Conservation (phyloP, 495 filamentous ascomycete genomes). For the Podospora australis region DNA sequence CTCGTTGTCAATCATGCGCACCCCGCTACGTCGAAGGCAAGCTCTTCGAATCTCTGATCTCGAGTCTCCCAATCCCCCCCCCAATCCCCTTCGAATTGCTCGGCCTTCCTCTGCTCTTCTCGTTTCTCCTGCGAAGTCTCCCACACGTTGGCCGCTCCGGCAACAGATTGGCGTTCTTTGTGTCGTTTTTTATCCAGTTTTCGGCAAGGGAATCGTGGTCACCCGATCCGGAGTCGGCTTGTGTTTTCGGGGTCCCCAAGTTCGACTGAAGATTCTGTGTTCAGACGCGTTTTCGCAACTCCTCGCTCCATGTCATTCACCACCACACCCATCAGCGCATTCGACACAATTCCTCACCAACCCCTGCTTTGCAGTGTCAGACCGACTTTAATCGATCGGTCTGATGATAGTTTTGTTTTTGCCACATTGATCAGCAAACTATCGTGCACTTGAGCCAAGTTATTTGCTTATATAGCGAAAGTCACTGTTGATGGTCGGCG, state of each 20-base stretch:
- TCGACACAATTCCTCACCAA: slow-evolving; percentile 20
- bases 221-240: slow-evolving; percentile 1
- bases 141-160: slow-evolving; percentile 3
- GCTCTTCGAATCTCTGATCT: slow-evolving; percentile 28
- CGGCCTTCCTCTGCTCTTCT: slow-evolving; percentile 32
- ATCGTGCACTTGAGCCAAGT: neutral
- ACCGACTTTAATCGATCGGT: slow-evolving; percentile 15
- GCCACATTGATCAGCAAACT: slow-evolving; percentile 5
- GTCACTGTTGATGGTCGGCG: slow-evolving; percentile 19
- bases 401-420: slow-evolving; percentile 20
- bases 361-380: slow-evolving; percentile 26
- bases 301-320: slow-evolving; percentile 15
- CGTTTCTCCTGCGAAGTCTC: slow-evolving; percentile 23
- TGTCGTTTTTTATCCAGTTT: slow-evolving; percentile 21
- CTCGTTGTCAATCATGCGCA: slow-evolving; percentile 32
- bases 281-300: slow-evolving; percentile 22
- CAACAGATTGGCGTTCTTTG: slow-evolving; percentile 12
- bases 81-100: slow-evolving; percentile 20
- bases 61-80: slow-evolving; percentile 28
- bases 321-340: slow-evolving; percentile 27
- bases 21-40: slow-evolving; percentile 23
- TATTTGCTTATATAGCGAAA: slow-evolving; percentile 8
- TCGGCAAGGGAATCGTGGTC: slow-evolving; percentile 1
- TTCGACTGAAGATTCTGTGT: slow-evolving; percentile 15
- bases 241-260: neutral